These are phyloP conservation scores for Graphilbum sp. DNA, from an alignment of 2,329 filamentous ascomycete genomes.

Conservation along the genomic window DNA sequence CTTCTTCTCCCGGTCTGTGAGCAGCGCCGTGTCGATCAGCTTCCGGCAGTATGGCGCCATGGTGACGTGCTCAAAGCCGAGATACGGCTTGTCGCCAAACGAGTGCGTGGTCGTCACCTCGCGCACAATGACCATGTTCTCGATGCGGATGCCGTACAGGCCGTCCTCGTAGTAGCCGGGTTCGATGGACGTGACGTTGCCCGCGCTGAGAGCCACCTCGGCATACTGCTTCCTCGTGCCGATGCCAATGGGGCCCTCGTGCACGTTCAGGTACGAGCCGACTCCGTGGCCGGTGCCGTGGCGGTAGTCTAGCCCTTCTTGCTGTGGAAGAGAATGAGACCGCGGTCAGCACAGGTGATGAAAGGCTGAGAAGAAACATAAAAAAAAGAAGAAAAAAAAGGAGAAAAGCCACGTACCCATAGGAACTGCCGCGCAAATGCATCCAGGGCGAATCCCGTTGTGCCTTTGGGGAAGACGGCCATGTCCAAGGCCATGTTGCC, in stretches of 20 bases:
- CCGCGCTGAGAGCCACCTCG: slow-evolving; percentile 76
- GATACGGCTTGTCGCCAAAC: slow-evolving; percentile 86
- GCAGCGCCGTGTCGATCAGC: slow-evolving; percentile 57
- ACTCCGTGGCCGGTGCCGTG: slow-evolving; percentile 95
- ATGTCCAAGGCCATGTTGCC: slow-evolving; percentile 80
- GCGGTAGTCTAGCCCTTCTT: slow-evolving; percentile 78
- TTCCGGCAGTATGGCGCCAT: slow-evolving; percentile 92
- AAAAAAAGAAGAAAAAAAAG: too few species aligned
- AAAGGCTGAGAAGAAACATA: too few species aligned
- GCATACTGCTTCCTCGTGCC: slow-evolving; percentile 83
- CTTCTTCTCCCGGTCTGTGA: slow-evolving; percentile 58
- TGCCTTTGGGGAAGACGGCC: slow-evolving; percentile 85
- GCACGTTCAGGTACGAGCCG: slow-evolving; percentile 88
- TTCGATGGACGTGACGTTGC: slow-evolving; percentile 91
- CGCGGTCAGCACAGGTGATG: too few species aligned
- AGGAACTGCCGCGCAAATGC: slow-evolving; percentile 76
- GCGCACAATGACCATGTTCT: slow-evolving; percentile 84
- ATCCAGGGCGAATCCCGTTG: slow-evolving; percentile 84
- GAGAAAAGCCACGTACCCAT: slow-evolving; percentile 60
- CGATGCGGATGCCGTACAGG: slow-evolving; percentile 85
- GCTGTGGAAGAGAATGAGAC: slow-evolving; percentile 18
- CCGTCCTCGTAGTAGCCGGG: slow-evolving; percentile 97
- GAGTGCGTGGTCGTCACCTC: slow-evolving; percentile 75
- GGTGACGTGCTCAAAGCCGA: slow-evolving; percentile 93
- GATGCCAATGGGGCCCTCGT: slow-evolving; percentile 93